Percentiles rank a stretch among this genome's conserved stretches.
These are phyloP conservation scores for Ogataea philodendri DNA, from an alignment of 805 yeast species.

Conservation along the genomic window DNA sequence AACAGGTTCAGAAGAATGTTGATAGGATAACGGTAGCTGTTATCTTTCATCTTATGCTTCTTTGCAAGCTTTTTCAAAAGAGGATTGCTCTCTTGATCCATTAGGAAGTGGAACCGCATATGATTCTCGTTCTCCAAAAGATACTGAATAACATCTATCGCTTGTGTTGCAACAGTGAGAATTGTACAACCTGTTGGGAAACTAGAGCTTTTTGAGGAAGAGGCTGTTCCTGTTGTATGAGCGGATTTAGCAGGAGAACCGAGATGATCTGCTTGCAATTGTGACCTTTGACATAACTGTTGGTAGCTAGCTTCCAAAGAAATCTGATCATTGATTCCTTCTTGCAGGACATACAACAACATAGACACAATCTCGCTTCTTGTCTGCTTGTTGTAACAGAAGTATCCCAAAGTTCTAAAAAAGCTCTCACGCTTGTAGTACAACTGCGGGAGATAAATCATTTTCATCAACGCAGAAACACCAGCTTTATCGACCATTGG, in stretches of 20 bases:
- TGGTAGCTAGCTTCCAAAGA: constrained; percentile 61
- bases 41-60: constrained; percentile 38
- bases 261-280: constrained; percentile 4
- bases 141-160: constrained; percentile 70
- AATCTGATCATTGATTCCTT: constrained; percentile 63
- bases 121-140: constrained; percentile 66
- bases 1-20: constrained; percentile 63
- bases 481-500: constrained; percentile 77
- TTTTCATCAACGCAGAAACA: constrained; percentile 65
- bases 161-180: constrained; percentile 69
- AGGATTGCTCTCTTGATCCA: constrained; percentile 67
- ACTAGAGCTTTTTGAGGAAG: constrained; percentile 22
- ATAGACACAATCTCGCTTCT: constrained; percentile 71
- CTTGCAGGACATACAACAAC: constrained; percentile 66
- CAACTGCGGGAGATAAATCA: constrained; percentile 71
- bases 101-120: constrained; percentile 69
- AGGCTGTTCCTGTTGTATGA: constrained; percentile 1
- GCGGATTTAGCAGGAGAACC: constrained; percentile 11
- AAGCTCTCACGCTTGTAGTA: constrained; percentile 59
- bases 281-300: constrained; percentile 53
- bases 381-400: constrained; percentile 77
- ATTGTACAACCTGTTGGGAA: constrained; percentile 67
- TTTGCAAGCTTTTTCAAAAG: constrained; percentile 38
- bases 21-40: constrained; percentile 63
- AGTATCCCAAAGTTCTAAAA: constrained; percentile 60